phyloP scores from a whole-genome alignment of 805 yeast genomes.

The Debaryomyces hansenii region DNA sequence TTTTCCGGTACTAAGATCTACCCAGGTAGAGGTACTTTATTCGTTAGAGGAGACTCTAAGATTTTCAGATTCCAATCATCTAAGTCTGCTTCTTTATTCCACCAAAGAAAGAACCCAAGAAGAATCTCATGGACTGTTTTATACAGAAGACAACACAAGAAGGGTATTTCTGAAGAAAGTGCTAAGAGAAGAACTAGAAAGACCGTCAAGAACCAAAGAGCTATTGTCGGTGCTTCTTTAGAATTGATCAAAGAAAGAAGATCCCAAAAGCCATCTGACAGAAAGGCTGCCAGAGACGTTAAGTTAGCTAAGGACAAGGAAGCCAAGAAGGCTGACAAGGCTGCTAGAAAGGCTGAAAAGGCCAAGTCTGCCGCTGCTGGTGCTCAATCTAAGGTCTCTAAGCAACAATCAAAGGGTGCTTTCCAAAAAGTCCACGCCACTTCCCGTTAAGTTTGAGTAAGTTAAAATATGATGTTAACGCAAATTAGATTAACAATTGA shows the following conservation, averaged over 20 bases:
- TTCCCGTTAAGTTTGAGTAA: slow-evolving; percentile 70
- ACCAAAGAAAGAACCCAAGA: slow-evolving; percentile 99
- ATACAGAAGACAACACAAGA: slow-evolving; percentile 99
- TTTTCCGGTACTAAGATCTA: slow-evolving; percentile 99
- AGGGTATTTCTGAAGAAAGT: slow-evolving; percentile 98
- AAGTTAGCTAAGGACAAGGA: slow-evolving; percentile 82
- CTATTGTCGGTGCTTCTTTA: slow-evolving; percentile 98
- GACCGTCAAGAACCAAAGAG: slow-evolving; percentile 98
- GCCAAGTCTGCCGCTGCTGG: slow-evolving; percentile 78
- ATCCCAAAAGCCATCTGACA: slow-evolving; percentile 91
- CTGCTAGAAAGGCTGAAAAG: slow-evolving; percentile 92
- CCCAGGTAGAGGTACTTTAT: slow-evolving; percentile 99
- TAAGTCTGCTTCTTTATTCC: slow-evolving; percentile 96
- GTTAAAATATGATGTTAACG: slow-evolving; percentile 1
- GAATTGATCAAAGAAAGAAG: slow-evolving; percentile 98
- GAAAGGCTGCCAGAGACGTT: slow-evolving; percentile 96
- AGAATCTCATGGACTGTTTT: slow-evolving; percentile 99
- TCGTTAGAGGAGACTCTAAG: slow-evolving; percentile 99
- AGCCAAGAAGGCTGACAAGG: slow-evolving; percentile 88
- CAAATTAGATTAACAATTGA: slow-evolving; percentile 1
- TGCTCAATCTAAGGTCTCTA: slow-evolving; percentile 70
- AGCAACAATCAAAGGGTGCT: slow-evolving; percentile 98
- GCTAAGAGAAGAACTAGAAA: slow-evolving; percentile 96
- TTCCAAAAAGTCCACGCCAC: slow-evolving; percentile 96
- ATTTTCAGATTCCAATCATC: slow-evolving; percentile 98